A percentile compares a stretch with the other conserved stretches of the same genome.
Evolutionary conservation across 169 alveolate species (phyloP).

Genomic region (Babesia sp.): DNA sequence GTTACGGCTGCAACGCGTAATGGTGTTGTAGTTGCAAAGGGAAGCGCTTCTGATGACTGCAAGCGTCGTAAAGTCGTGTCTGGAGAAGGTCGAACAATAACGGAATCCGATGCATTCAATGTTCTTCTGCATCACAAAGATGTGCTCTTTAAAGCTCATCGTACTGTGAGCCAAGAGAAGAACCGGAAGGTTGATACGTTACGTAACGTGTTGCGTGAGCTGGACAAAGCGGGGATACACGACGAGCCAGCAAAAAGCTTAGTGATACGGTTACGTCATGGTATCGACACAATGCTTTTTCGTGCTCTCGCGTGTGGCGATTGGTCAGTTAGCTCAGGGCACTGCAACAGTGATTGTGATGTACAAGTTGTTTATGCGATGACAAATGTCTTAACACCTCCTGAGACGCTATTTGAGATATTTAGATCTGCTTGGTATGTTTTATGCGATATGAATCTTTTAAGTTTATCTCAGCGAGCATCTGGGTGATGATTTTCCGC

Average conservation of each 20-base stretch:
- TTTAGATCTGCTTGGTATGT: slow-evolving; percentile 48
- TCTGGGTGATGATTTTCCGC: background rate
- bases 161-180: slow-evolving; percentile 33
- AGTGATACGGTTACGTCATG: background rate
- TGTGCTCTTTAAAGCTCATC: slow-evolving; percentile 19
- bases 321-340: background rate
- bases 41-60: background rate
- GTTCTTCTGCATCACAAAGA: slow-evolving; percentile 13
- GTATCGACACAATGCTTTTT: slow-evolving; percentile 23
- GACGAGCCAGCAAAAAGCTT: background rate
- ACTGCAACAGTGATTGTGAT: background rate
- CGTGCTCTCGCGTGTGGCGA: slow-evolving; percentile 11
- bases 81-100: background rate
- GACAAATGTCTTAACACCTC: background rate
- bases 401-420: slow-evolving; percentile 20
- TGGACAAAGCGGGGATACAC: background rate
- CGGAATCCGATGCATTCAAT: background rate
- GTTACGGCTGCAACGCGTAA: background rate
- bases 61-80: slow-evolving; percentile 29
- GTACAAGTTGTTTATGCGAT: background rate
- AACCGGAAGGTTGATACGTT: slow-evolving; percentile 12
- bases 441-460: background rate
- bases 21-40: background rate
- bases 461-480: background rate
- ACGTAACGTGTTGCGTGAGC: slow-evolving; percentile 14